Evolutionary conservation across 495 filamentous ascomycete species (phyloP), one percentile per base, ranked within the genome.

Genomic region (Penicillium canariense): DNA sequence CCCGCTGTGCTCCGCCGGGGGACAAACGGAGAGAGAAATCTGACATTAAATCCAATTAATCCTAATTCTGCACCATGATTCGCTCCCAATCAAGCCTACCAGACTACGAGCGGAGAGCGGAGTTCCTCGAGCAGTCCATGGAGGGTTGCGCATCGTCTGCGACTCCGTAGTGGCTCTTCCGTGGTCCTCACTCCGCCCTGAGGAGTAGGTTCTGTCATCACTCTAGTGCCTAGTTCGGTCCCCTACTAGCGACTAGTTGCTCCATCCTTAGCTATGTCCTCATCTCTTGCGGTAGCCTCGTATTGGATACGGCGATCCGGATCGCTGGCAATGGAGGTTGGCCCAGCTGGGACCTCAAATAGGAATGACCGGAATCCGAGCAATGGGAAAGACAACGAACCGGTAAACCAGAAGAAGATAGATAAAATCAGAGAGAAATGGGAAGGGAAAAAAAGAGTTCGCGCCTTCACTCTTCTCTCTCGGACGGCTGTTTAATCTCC

Each of bases 401-500:
- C 12, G 44, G 11, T 27, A 42, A 25, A n/a, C 12, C n/a, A 42
- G 20, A 42, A 12, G 12, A 18, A 25, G 17, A 42, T 42, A 23
- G 11, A 39, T 22, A 15, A 22, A 22, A 39, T 8, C 17, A 2
- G 11, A n/a, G 1, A n/a, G 1, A 34, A 15, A 34, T 3, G 15
- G 12, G 15, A 15, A 34, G 6, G 15, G 11, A 34, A 15, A 34
- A 15, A 34, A 53, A 14, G 15, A 53, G 40, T 20, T 48, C 27
- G 7, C 5, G 17, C 11, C 8, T 31, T 23, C 5, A 10, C 52
- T 44, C 26, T 15, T 12, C 12, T 1, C 43, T 9, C 15, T 17
- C 20, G 17, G 43, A 46, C 43, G 6, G 30, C 20, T 28, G 25
- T 17, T 57, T 64, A 61, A 61, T 67, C 63, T 67, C 63, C 63